Base-by-base conservation (phyloP, 768 basidiomycete species). In the Russula griseocarnosa region DNA sequence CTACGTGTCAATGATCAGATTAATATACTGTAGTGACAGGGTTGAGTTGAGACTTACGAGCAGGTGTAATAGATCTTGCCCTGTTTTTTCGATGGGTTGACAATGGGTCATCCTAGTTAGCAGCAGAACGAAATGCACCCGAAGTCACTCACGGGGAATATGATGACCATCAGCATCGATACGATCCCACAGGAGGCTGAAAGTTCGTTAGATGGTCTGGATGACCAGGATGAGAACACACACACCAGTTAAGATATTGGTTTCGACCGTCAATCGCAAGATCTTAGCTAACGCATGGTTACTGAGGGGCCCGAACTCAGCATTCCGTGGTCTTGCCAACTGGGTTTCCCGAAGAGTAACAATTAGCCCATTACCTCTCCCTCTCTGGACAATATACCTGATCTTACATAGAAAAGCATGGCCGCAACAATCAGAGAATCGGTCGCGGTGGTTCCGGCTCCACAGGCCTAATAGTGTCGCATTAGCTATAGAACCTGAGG, bases 11-110 rank as follows among this genome's bases (percentile, higher is more conserved):
- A 40, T 40, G 1, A 38, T 55, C 13, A 64, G 22, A 20, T 30
- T 11, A 11, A 6, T 6, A 26, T 11, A 52, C 30, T 30, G 30
- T 42, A 3, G 8, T 32, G 3, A 18, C 0, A 28, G 8, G 22
- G 38, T 10, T 32, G 22, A 55, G 6, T 24, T 30, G 51, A 24
- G 30, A 54, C 57, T 6, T 55, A 64, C 63, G 63, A 58, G 47
- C 53, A 65, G 6, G 54, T 55, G 47, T 46, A 65, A 54, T 59
- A 65, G 47, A 42, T 42, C 47, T 65, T 42, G 36, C 51, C 11
- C 63, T 63, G 20, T 20, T 36, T 36, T 36, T 1, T 36, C 32
- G 10, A 32, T 32, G 32, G 13, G 18, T 20, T 18, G 30, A 10
- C 16, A 16, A 53, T n/a, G 6, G 13, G 13, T 40, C 7, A 26